Evolutionary conservation across 139 green algal species (phyloP).

Genomic region (Haematococcus lacustris): DNA sequence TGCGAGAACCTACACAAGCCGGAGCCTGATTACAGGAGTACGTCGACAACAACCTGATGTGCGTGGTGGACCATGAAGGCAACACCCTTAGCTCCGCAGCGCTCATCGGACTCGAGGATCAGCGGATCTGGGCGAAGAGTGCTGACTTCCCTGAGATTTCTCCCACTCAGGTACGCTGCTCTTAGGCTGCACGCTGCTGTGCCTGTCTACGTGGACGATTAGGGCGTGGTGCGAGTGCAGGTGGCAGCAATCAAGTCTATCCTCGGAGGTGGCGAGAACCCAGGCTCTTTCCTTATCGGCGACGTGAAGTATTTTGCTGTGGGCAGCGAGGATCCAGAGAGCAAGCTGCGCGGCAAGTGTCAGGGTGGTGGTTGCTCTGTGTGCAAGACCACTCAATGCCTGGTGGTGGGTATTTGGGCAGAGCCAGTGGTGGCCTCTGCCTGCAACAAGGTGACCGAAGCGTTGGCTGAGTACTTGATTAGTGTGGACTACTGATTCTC

Average conservation of each 20-base stretch:
- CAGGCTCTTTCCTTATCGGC: constrained; percentile 9
- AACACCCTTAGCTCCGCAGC: constrained; percentile 14
- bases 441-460: constrained; percentile 8
- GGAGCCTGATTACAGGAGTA: too few species aligned
- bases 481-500: constrained; percentile 9
- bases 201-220: too few species aligned
- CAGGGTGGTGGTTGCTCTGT: constrained; percentile 5
- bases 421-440: constrained; percentile 9
- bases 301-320: constrained; percentile 9
- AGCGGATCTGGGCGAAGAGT: constrained; percentile 8
- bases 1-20: too few species aligned
- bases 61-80: constrained; percentile 1
- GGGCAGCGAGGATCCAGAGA: constrained; percentile 12
- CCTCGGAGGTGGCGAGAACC: too few species aligned
- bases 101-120: constrained; percentile 7
- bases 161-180: too few species aligned
- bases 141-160: constrained; percentile 10
- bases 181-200: too few species aligned
- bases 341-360: constrained; percentile 16
- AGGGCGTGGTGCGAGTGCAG: too few species aligned
- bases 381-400: neutral
- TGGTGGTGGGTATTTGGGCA: constrained; percentile 12
- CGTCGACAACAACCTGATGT: constrained; percentile 21
- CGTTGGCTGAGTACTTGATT: constrained; percentile 1
- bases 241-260: too few species aligned